Evolutionary conservation across 805 yeast species (phyloP).

Genomic region (Kuraishia piskuri): DNA sequence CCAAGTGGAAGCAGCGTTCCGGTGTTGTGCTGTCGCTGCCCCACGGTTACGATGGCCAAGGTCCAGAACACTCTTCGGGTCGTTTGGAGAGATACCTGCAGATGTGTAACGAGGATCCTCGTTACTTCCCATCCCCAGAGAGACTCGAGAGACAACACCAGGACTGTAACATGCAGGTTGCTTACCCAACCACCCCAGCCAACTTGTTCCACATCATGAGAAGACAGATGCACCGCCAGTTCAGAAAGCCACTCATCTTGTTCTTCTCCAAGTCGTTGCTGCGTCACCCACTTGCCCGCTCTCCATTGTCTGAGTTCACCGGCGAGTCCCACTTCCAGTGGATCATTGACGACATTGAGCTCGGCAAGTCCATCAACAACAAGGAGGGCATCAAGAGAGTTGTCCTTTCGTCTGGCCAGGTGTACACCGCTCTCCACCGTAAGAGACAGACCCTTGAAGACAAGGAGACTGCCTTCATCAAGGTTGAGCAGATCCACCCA

Average conservation of each 20-base stretch:
- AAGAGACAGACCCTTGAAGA: constrained; percentile 71
- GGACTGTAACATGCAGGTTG: constrained; percentile 96
- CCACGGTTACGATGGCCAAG: constrained; percentile 99
- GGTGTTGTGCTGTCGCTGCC: constrained; percentile 94
- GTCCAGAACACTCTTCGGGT: constrained; percentile 99
- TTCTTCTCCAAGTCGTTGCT: constrained; percentile 90
- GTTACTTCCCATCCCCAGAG: constrained; percentile 83
- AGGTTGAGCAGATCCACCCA: constrained; percentile 94
- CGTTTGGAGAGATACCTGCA: constrained; percentile 95
- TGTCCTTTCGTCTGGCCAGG: constrained; percentile 87
- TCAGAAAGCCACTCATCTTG: constrained; percentile 82
- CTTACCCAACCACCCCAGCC: constrained; percentile 97
- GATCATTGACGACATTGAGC: constrained; percentile 88
- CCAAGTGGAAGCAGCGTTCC: constrained; percentile 98
- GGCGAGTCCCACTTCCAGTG: constrained; percentile 91
- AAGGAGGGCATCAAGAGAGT: constrained; percentile 84
- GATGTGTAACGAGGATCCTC: constrained; percentile 91
- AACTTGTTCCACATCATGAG: constrained; percentile 93
- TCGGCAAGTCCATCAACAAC: constrained; percentile 66
- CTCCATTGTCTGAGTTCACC: constrained; percentile 73
- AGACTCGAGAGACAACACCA: constrained; percentile 96
- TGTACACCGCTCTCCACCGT: constrained; percentile 85
- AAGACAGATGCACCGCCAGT: constrained; percentile 99
- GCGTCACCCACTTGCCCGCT: constrained; percentile 97
- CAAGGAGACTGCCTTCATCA: constrained; percentile 80